Evolutionary conservation across 2,329 filamentous ascomycete genomes (phyloP).

Genomic region (Amesomyces nigricolor): DNA sequence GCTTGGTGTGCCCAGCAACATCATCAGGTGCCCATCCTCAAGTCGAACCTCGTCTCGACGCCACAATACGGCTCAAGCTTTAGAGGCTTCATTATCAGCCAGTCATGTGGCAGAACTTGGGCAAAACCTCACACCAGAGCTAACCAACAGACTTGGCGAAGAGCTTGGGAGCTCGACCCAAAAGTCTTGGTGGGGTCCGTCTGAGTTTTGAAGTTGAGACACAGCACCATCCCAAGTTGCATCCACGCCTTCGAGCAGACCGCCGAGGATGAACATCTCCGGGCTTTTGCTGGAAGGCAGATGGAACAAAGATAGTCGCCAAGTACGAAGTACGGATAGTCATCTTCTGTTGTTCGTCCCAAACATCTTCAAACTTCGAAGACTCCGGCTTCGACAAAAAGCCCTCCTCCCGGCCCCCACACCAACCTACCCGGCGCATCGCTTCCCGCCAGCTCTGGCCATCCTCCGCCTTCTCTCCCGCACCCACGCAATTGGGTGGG

Average conservation of each 20-base stretch:
- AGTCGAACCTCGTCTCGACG: no score
- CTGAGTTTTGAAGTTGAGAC: slow-evolving; percentile 5
- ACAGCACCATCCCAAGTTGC: slow-evolving; percentile 8
- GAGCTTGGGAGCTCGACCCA: no score
- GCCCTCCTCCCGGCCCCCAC: not conserved
- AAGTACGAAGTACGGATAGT: not conserved
- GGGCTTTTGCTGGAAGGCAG: not conserved
- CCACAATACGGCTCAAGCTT: not conserved
- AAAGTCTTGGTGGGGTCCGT: slow-evolving; percentile 3
- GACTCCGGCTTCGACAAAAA: no score
- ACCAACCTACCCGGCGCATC: no score
- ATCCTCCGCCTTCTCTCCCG: not conserved
- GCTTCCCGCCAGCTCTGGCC: slow-evolving; percentile 9
- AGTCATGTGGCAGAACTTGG: not conserved
- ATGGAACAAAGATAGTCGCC: not conserved
- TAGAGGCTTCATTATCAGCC: not conserved
- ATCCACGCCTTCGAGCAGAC: not conserved
- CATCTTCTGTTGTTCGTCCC: not conserved
- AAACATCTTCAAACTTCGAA: not conserved
- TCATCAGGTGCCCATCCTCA: no score
- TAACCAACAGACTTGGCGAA: not conserved
- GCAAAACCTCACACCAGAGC: not conserved
- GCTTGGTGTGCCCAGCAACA: no score
- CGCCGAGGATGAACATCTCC: not conserved
- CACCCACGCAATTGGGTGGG: slow-evolving; percentile 12